Base-by-base conservation (phyloP, 805 yeast genomes). In the Yamadazyma olivae region DNA sequence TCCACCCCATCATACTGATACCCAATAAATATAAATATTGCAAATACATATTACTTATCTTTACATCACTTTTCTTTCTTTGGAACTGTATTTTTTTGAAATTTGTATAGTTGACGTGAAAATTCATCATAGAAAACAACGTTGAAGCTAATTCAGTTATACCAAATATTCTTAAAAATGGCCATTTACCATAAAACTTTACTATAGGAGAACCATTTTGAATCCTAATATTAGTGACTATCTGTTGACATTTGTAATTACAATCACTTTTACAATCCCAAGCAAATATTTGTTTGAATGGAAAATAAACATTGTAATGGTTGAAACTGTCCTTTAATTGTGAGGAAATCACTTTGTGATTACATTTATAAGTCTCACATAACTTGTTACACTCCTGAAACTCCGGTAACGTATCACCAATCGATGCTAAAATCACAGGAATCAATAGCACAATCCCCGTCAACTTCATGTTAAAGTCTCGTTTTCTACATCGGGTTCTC, bases 121-220 rank as follows among this genome's bases (percentile, higher is more conserved):
- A 54, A 37, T 67, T 67, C 7, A 57, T 61, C 15, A 60, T 17
- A 8, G 69, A 61, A 36, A 67, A 64, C 5, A 65, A 20, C 10
- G 53, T 53, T 26, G 67, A 60, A 23, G 56, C 53, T 18, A 64
- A 20, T 38, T 67, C 73, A 17, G 65, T 63, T 16, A 59, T 47
- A 1, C 70, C 71, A 21, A 57, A 49, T 1, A 66, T 47, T 20
- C 71, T 46, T 5, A 33, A 38, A 35, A 67, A 67, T 4, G 72
- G 72, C 73, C 73, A 67, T 42, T 67, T 67, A 4, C 73, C 73
- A 32, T 53, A 50, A 41, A 65, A 67, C 40, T 67, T 68, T n/a
- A 65, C 70, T 45, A 59, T 47, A 4, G 53, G 53, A 6, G 47
- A 41, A 3, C 54, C 56, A 0, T 32, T 17, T 5, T 22, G 28